Conservation (phyloP, 1,284 basidiomycete species). For the Sutorius eximius region DNA sequence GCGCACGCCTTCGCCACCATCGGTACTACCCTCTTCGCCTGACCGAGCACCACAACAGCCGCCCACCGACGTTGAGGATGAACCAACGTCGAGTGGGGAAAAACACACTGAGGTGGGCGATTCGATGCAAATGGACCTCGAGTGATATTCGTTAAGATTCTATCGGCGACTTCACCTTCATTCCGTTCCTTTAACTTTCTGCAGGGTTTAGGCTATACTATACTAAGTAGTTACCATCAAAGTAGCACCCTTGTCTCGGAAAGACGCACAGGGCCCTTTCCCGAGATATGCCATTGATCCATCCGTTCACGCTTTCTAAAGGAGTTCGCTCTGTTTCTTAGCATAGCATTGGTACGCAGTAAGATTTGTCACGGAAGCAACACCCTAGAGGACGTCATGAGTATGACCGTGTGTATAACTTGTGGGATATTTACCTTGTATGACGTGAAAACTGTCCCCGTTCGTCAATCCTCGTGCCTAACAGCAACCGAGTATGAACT, state of each 20-base stretch:
- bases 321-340: constrained; percentile 1
- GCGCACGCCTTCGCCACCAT: constrained; percentile 32
- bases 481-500: not conserved
- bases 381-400: constrained; percentile 9
- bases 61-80: not conserved
- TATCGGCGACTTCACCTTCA: not conserved
- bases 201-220: not conserved
- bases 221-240: constrained; percentile 4
- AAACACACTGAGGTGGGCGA: constrained; percentile 7
- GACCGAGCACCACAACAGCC: constrained; percentile 8
- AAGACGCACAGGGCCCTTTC: not conserved
- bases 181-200: constrained; percentile 6
- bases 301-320: not conserved
- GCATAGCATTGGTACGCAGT: constrained; percentile 12
- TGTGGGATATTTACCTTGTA: constrained; percentile 16
- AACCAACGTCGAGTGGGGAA: not conserved
- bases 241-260: not conserved
- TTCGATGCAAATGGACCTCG: constrained; percentile 9
- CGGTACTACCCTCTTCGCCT: constrained; percentile 8
- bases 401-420: not conserved
- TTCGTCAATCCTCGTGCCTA: not conserved
- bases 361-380: constrained; percentile 15
- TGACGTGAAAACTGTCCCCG: constrained; percentile 14
- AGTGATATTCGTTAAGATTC: constrained; percentile 11
- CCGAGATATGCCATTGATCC: not conserved